Percentiles rank a stretch among this genome's conserved stretches.
phyloP scores from a whole-genome alignment of 1,284 basidiomycete genomes.

The Pholiota adiposa region DNA sequence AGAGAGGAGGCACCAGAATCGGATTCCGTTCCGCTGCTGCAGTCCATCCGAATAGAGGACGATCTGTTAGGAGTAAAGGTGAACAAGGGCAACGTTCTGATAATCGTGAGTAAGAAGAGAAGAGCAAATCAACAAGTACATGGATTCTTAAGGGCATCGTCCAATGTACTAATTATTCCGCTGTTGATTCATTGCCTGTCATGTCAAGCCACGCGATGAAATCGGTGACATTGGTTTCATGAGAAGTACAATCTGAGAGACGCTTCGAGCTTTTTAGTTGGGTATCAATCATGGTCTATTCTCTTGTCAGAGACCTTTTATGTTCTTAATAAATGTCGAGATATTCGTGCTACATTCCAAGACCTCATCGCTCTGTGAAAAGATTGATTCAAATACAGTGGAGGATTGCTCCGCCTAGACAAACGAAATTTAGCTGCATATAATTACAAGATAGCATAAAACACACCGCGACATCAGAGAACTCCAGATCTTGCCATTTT shows the following conservation, averaged over 20 bases:
- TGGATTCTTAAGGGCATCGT: not conserved
- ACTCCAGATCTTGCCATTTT: constrained; percentile 67
- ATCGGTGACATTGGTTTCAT: not conserved
- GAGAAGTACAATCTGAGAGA: not conserved
- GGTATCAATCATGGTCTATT: not conserved
- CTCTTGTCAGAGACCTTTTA: constrained; percentile 54
- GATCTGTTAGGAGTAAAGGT: not conserved
- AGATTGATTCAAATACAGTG: constrained; percentile 59
- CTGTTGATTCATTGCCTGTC: not conserved
- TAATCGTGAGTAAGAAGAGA: not conserved
- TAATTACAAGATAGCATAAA: constrained; percentile 5
- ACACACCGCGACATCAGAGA: constrained; percentile 65
- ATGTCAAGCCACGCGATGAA: not conserved
- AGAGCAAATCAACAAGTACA: not conserved
- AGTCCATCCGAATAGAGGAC: constrained; percentile 14
- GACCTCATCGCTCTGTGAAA: constrained; percentile 57
- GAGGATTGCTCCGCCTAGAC: constrained; percentile 59
- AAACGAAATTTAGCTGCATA: constrained; percentile 15
- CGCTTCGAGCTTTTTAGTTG: too few species aligned
- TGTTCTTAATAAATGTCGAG: constrained; percentile 61
- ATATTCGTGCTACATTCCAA: constrained; percentile 67
- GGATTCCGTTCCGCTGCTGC: constrained; percentile 23
- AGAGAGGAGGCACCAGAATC: constrained; percentile 13
- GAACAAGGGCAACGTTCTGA: not conserved
- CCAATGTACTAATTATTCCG: not conserved